Percentiles rank a stretch among this genome's conserved stretches.
Evolutionary conservation across 225 moss, liverwort and hornwort genomes (phyloP).

Genomic region (Takakia lepidozioides): DNA sequence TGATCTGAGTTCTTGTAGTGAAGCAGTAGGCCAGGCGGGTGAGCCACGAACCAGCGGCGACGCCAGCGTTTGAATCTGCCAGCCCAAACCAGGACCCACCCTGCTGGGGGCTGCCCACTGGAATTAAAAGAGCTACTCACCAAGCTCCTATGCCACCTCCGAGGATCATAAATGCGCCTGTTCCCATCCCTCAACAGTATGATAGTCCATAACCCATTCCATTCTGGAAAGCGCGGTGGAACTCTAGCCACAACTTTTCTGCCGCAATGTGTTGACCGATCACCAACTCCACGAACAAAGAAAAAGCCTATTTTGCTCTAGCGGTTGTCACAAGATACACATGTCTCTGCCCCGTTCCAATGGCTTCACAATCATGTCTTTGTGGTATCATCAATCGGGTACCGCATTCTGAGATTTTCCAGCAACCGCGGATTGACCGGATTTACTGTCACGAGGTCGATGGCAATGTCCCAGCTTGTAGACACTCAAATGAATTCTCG

Average conservation of each 20-base stretch:
- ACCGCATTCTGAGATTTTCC: too few species aligned
- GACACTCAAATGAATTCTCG: not conserved
- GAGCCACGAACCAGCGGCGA: conserved; percentile 97
- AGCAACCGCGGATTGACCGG: too few species aligned
- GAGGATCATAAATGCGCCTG: conserved; percentile 88
- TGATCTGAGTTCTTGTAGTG: conserved; percentile 92
- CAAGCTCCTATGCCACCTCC: conserved; percentile 85
- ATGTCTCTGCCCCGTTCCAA: too few species aligned
- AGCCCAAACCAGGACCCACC: conserved; percentile 98
- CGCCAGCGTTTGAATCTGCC: conserved; percentile 98
- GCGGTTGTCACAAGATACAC: conserved; percentile 2
- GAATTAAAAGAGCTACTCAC: conserved; percentile 30
- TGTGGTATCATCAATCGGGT: too few species aligned
- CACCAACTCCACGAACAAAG: not conserved
- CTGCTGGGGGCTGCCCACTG: conserved; percentile 92
- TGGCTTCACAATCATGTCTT: too few species aligned
- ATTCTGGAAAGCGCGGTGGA: not conserved
- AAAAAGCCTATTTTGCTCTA: not conserved
- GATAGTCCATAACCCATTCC: too few species aligned
- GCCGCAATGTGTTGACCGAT: not conserved
- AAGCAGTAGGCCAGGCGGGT: conserved; percentile 93
- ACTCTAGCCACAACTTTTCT: not conserved
- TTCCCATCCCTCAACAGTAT: too few species aligned
- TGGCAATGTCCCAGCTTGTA: not conserved
- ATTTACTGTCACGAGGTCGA: not conserved